Conservation (phyloP, 345 rosid species). For the Ailanthus altissimus region DNA sequence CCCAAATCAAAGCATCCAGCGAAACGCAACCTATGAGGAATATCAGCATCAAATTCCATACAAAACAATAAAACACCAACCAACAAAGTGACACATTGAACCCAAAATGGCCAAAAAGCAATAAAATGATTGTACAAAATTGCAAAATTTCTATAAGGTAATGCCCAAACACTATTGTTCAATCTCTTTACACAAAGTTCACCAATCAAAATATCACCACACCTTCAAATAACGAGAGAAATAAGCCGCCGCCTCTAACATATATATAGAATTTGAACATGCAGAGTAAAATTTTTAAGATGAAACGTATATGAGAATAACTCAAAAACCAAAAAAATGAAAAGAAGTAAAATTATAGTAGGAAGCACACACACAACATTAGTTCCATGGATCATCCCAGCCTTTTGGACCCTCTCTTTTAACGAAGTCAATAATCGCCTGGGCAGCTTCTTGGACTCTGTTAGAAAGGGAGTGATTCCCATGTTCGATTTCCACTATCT, state of each 20-base stretch:
- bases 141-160: not conserved
- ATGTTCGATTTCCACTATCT: constrained; percentile 81
- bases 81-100: not conserved
- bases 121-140: not conserved
- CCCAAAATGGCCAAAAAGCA: not conserved
- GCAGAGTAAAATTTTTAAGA: not conserved
- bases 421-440: constrained; percentile 69
- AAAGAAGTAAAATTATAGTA: not conserved
- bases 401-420: constrained; percentile 87
- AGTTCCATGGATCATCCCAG: constrained; percentile 99
- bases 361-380: constrained; percentile 9
- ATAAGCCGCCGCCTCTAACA: not conserved
- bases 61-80: not conserved
- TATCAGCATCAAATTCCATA: not conserved
- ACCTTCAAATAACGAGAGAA: not conserved
- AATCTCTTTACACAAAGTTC: constrained; percentile 10
- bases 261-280: not conserved
- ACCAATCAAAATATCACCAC: not conserved
- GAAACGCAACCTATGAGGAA: not conserved
- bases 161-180: not conserved
- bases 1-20: too few relatives aligned
- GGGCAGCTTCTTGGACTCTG: constrained; percentile 73
- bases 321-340: not conserved
- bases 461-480: constrained; percentile 95
- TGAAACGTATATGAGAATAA: not conserved